Conservation (phyloP, 306 rosid species). For the Casuarina glauca region DNA sequence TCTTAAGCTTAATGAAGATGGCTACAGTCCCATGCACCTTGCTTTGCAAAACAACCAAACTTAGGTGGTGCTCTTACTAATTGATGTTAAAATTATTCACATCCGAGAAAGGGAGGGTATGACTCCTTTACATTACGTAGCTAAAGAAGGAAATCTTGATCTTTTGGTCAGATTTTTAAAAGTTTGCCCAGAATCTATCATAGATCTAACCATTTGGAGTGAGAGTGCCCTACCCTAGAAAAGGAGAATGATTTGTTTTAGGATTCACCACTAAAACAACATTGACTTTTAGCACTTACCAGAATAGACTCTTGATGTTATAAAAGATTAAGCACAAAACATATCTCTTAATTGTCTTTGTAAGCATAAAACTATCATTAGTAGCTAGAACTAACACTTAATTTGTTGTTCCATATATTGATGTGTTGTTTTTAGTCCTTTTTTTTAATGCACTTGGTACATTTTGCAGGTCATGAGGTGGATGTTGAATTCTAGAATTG, state of each 20-base stretch:
- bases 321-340: slow-evolving; percentile 21
- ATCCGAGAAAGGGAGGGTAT: background rate
- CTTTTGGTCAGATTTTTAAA: background rate
- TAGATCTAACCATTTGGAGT: background rate
- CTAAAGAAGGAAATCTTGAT: background rate
- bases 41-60: too few relatives aligned
- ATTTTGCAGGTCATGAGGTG: background rate
- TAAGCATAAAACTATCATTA: slow-evolving; percentile 9
- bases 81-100: background rate
- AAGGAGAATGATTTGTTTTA: too few relatives aligned
- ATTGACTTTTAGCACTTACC: background rate
- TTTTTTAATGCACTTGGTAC: too few relatives aligned
- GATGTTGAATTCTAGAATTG: background rate
- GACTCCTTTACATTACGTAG: background rate
- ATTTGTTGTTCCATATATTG: too few relatives aligned
- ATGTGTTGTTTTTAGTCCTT: too few relatives aligned
- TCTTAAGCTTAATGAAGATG: background rate
- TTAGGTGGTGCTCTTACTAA: background rate
- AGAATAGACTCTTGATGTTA: background rate
- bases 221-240: background rate
- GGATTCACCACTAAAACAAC: background rate
- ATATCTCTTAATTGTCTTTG: slow-evolving; percentile 2
- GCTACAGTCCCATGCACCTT: too few relatives aligned
- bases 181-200: background rate
- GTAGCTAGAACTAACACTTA: slow-evolving; percentile 20